Base-by-base conservation (phyloP, 2,329 filamentous ascomycete species). In the Lasiodiplodia theobromae region DNA sequence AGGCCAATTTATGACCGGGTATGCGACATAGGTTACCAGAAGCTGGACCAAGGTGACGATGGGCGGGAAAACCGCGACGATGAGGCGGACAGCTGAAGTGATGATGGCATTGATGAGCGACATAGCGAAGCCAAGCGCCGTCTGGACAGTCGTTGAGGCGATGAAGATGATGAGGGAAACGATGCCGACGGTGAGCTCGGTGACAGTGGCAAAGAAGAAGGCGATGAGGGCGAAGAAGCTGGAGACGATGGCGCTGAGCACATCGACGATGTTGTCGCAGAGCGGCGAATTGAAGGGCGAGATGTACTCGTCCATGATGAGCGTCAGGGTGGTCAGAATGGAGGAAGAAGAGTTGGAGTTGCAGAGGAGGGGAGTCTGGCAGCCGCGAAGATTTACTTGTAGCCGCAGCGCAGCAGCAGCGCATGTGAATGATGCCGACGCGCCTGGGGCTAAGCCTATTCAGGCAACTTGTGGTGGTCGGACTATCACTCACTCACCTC, bases 251-350 rank as follows among this genome's bases (percentile, higher is more conserved):
- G n/a, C 4, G 21, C 12, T 16, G 52, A 28, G 11, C 23, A 54
- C 5, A 16, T n/a, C 52, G 52, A 16, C 56, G 5, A 44, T 58
- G 56, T 2, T 8, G 21, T 58, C 31, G 18, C 14, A n/a, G 12
- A 44, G 34, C 31, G 18, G 16, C 21, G 56, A 58, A 21, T 44
- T 21, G 31, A 58, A 21, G 7, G 56, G 37, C 7, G 56, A 37
- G 56, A 58, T 12, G 37, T 40, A 58, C 11, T 40, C 10, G 34
- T 44, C 37, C 56, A 58, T 58, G 56, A 21, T 16, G 56, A 28
- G 40, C 3, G 31, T 25, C 7, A 37, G 56, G 21, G 16, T 14
- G 16, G 52, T 54, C 51, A 31, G 31, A 7, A 23, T 40, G 6
- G 53, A 14, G 23, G n/a, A 21, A 25, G 56, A 25, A 12, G 53